These are phyloP conservation scores for Tetramitus jugosus DNA, from an alignment of 208 protist genomes.

Conservation along the genomic window DNA sequence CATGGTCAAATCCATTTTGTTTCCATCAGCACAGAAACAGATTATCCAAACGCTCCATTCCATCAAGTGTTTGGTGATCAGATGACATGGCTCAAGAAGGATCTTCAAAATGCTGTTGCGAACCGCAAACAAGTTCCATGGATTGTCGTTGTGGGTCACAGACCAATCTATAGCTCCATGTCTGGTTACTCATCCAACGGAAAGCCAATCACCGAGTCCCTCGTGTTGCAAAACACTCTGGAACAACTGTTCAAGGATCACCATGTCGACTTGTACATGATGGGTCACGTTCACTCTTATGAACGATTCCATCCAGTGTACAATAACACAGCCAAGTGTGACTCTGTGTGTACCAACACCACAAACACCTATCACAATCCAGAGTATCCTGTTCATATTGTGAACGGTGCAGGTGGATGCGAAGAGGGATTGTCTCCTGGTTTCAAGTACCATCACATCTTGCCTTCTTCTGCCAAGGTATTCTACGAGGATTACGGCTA, in stretches of 20 bases:
- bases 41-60: constrained; percentile 27
- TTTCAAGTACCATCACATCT: too few species aligned
- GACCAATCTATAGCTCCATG: constrained; percentile 47
- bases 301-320: not conserved
- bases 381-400: not conserved
- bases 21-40: constrained; percentile 38
- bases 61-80: constrained; percentile 29
- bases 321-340: too few species aligned
- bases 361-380: not conserved
- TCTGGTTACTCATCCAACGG: too few species aligned
- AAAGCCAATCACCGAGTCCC: constrained; percentile 3
- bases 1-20: constrained; percentile 45
- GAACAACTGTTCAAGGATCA: constrained; percentile 26
- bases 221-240: too few species aligned
- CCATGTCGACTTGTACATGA: constrained; percentile 30
- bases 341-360: too few species aligned
- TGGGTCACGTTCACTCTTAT: constrained; percentile 36
- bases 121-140: constrained; percentile 37
- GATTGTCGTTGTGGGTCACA: constrained; percentile 42
- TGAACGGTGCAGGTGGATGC: not conserved
- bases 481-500: too few species aligned
- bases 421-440: too few species aligned
- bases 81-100: constrained; percentile 39
- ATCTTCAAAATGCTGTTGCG: constrained; percentile 39
- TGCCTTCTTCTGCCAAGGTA: too few species aligned